Percentiles rank a stretch among this genome's conserved stretches.
phyloP scores from a whole-genome alignment of 208 protist genomes.

The Trypanosoma caninum region DNA sequence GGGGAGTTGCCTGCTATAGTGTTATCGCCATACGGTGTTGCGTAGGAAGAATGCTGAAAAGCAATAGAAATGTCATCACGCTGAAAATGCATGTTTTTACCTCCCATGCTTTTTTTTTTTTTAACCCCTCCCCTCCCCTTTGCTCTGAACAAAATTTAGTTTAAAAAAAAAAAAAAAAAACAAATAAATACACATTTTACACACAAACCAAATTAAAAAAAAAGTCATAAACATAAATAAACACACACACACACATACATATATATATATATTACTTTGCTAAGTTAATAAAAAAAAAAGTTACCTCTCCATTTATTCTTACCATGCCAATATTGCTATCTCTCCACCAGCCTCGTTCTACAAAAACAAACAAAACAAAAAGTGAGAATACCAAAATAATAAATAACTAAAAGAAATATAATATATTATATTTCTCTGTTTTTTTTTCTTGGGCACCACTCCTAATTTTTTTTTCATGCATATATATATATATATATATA shows the following conservation, averaged over 20 bases:
- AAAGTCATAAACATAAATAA: constrained; percentile 18
- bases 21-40: constrained; percentile 63
- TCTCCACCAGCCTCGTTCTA: neutral
- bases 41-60: constrained; percentile 65
- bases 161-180: constrained; percentile 22
- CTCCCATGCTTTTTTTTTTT: neutral
- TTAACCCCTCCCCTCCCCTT: neutral
- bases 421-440: too few species aligned
- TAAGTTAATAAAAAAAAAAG: constrained; percentile 9
- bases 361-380: neutral
- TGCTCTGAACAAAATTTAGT: constrained; percentile 2
- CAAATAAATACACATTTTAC: constrained; percentile 10
- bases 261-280: constrained; percentile 1
- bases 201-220: neutral
- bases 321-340: neutral
- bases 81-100: neutral
- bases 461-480: neutral
- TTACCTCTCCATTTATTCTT: constrained; percentile 5
- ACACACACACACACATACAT: constrained; percentile 4
- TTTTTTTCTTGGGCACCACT: too few species aligned
- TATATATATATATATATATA: constrained; percentile 1
- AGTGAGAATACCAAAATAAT: too few species aligned
- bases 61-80: constrained; percentile 61
- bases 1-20: constrained; percentile 66
- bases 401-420: too few species aligned